Evolutionary conservation across 352 stramenopile species (phyloP), one percentile per base, ranked within the genome.

Genomic region (Phytophthora sp.): DNA sequence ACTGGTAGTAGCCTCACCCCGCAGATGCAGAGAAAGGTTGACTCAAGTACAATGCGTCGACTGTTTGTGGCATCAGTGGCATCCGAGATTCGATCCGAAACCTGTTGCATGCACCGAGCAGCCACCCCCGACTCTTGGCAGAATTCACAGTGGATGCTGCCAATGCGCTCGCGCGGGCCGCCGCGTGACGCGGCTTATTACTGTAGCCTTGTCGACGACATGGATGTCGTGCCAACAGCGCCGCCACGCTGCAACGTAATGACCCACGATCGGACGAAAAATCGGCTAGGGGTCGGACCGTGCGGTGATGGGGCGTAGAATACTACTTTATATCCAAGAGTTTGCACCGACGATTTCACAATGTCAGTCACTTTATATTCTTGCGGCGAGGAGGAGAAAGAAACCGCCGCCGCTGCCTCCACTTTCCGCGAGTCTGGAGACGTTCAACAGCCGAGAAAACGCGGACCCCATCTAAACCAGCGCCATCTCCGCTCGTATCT

Each of bases 261-360:
- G 16, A 23, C 11, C n/a, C 45, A 41, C 68, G 63, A 76, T 70
- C n/a, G 33, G 56, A 76, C 68, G 57, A 73, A 35, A 23, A 9
- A 20, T n/a, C n/a, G n/a, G n/a, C 8, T 63, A 69, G 30, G 62
- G 68, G 62, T 75, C 62, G 67, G 67, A 75, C 60, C 56, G 26
- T 65, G 39, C 47, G 36, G 20, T 57, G 55, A 68, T 62, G 30
- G 31, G 39, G 5, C 11, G 7, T 11, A 24, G 23, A 8, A 65
- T 75, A 75, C 44, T 61, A n/a, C n/a, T n/a, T n/a, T n/a, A 69
- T 65, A 51, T 55, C 31, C 36, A 57, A 72, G 57, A 12, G 18
- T 54, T 42, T 57, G 39, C 53, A 47, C 24, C 39, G 39, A 74
- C 56, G 49, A 74, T 42, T 63, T 52, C 33, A 60, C 47, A 45